Evolutionary conservation across 305 asterid species (phyloP).

Genomic region (Solanum hybrid): DNA sequence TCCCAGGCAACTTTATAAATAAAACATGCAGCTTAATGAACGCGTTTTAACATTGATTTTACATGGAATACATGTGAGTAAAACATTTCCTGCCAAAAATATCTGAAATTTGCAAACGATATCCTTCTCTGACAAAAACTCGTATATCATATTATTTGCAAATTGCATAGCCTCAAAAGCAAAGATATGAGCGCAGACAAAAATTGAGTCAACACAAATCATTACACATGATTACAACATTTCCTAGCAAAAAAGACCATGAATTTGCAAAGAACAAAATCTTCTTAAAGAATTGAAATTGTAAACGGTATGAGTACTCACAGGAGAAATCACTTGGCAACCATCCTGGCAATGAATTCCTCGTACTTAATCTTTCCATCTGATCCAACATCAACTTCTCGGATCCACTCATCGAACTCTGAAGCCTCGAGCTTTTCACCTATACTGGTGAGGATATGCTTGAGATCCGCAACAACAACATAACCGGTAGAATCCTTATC

Average conservation of each 20-base stretch:
- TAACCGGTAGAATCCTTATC: slow-evolving; percentile 75
- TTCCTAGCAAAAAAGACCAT: not conserved
- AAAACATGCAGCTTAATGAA: not conserved
- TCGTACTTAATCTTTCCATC: slow-evolving; percentile 94
- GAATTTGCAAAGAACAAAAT: not conserved
- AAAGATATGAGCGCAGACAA: not conserved
- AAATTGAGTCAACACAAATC: not conserved
- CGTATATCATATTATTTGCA: not conserved
- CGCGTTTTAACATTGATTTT: not conserved
- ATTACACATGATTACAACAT: not conserved
- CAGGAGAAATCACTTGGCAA: slow-evolving; percentile 54
- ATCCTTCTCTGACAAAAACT: not conserved
- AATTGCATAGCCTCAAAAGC: not conserved
- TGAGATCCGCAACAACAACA: slow-evolving; percentile 86
- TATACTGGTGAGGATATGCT: slow-evolving; percentile 85
- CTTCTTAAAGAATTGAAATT: not conserved
- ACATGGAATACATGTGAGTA: not conserved
- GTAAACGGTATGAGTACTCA: slow-evolving; percentile 8
- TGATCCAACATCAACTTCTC: slow-evolving; percentile 92
- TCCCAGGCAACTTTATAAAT: not conserved
- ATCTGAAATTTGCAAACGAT: not conserved
- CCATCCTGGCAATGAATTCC: slow-evolving; percentile 93
- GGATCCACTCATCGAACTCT: slow-evolving; percentile 99
- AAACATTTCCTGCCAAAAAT: not conserved
- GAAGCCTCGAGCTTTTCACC: slow-evolving; percentile 92